Conservation (phyloP, 345 rosid species). For the Turnera subulata region DNA sequence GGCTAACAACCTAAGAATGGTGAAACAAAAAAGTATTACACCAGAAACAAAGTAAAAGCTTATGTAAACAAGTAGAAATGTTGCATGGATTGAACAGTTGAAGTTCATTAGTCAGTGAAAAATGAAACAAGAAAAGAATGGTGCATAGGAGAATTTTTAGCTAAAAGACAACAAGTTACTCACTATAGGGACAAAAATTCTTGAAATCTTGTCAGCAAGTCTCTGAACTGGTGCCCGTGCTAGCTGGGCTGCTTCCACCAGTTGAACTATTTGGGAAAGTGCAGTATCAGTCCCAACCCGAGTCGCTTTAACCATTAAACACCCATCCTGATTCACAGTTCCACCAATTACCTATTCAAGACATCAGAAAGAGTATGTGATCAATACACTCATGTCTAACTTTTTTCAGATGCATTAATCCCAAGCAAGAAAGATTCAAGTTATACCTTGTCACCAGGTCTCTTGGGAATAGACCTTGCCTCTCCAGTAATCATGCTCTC, state of each 20-base stretch:
- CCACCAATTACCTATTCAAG: slow-evolving; percentile 62
- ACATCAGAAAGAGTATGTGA: background rate
- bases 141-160: too few species aligned
- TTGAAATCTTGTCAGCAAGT: slow-evolving; percentile 66
- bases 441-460: slow-evolving; percentile 56
- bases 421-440: too few species aligned
- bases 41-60: too few species aligned
- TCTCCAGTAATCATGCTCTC: slow-evolving; percentile 87
- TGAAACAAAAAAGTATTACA: slow-evolving; percentile 6
- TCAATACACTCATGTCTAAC: too few species aligned
- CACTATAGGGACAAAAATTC: slow-evolving; percentile 62
- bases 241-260: slow-evolving; percentile 78
- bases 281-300: slow-evolving; percentile 76
- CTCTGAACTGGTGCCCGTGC: slow-evolving; percentile 73
- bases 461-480: slow-evolving; percentile 57
- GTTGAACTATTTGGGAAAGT: slow-evolving; percentile 77
- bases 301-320: slow-evolving; percentile 57
- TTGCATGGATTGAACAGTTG: too few species aligned
- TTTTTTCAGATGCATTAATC: too few species aligned
- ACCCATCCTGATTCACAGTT: slow-evolving; percentile 69
- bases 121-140: too few species aligned
- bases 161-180: slow-evolving; percentile 15
- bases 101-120: too few species aligned
- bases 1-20: slow-evolving; percentile 49
- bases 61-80: too few species aligned